Base-by-base conservation (phyloP, 2,329 filamentous ascomycete genomes). In the Ciborinia camelliae region DNA sequence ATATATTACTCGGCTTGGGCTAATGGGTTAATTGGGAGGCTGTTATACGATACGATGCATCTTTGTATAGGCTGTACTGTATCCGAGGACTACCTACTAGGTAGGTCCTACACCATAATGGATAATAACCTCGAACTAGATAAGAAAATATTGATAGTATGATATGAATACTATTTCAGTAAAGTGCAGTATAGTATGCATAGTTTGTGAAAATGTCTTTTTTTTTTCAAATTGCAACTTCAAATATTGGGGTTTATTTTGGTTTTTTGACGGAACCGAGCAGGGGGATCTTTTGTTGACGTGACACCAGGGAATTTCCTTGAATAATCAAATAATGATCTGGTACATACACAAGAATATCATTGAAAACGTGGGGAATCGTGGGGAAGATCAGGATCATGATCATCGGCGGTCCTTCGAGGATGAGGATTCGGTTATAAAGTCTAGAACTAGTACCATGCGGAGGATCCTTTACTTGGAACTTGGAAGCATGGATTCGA, bases 301-400 rank as follows among this genome's bases (percentile, higher is more conserved):
- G n/a, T n/a, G 23, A 28, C 35, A 12, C 35, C 15, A 28, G 9
- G 52, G 18, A 45, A 23, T 12, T 23, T 10, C 26, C 8, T 45
- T 4, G 28, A 35, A 10, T 9, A 23, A 15, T 32, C 18, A 35
- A 45, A 45, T 26, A 15, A 12, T 35, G 5, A 35, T 26, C 15
- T 35, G 8, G 28, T 5, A 28, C 4, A 18, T 20, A 20, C 5
- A 2, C 14, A 58, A 58, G 43, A 18, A 12, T 23, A 58, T 35
- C 20, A 18, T 52, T 52, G 15, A n/a, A 55, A 55, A 47, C 50
- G 50, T 54, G 60, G 60, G 50, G 48, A 45, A 54, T 41, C 26
- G 50, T 62, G 60, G 12, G 8, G 14, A 14, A 20, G 3, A 26
- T 2, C 23, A 23, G 20, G 41, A 32, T 45, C 39, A 45, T 45